Percentiles rank a stretch among this genome's conserved stretches.
These are phyloP conservation scores for Ceratocystis papillata DNA, from an alignment of 2,329 filamentous ascomycete genomes.

Conservation along the genomic window DNA sequence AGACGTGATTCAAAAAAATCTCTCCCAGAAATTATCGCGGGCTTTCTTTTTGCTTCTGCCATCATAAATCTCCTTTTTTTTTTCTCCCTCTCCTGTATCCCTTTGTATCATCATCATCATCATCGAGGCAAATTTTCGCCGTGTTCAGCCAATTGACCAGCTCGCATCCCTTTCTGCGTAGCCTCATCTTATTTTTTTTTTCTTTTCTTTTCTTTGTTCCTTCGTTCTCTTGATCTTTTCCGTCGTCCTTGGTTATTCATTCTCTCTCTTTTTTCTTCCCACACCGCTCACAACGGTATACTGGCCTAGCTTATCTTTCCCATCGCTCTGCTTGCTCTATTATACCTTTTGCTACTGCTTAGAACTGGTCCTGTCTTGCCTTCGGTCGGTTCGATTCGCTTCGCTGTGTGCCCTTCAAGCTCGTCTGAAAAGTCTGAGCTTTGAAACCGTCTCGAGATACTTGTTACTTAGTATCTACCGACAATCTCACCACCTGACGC, in stretches of 20 bases:
- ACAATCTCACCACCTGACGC: constrained; percentile 16
- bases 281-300: neutral
- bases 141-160: neutral
- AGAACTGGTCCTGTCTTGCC: constrained; percentile 7
- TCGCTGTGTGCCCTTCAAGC: constrained; percentile 21
- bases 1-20: neutral
- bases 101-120: constrained; percentile 11
- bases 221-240: neutral
- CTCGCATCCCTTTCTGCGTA: constrained; percentile 7
- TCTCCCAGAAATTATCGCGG: neutral
- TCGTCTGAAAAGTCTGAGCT: constrained; percentile 26
- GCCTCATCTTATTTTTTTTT: constrained; percentile 4
- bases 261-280: neutral
- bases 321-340: neutral
- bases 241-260: neutral
- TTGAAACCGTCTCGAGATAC: constrained; percentile 25
- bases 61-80: neutral
- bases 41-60: neutral
- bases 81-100: neutral
- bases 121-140: neutral
- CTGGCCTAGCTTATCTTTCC: constrained; percentile 1
- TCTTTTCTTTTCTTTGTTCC: constrained; percentile 4
- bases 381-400: constrained; percentile 13
- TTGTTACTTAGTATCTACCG: neutral
- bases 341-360: neutral